Conservation (phyloP, 2,329 filamentous ascomycete genomes). For the Sodiomyces alkalinus region DNA sequence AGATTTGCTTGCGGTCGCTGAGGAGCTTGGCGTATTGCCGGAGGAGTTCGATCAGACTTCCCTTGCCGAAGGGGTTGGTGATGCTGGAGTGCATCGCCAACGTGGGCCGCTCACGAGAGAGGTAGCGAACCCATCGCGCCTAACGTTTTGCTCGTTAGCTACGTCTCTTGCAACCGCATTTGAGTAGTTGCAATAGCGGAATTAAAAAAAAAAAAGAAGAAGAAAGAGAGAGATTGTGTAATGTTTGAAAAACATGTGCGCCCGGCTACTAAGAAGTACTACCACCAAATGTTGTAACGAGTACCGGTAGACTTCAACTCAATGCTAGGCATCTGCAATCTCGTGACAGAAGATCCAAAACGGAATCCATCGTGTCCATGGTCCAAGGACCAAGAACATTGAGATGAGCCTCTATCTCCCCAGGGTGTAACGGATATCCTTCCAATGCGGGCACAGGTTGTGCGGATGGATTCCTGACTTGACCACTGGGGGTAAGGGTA, state of each 20-base stretch:
- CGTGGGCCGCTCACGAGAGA: slow-evolving; percentile 87
- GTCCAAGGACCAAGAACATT: slow-evolving; percentile 49
- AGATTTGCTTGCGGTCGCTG: slow-evolving; percentile 82
- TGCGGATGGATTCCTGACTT: slow-evolving; percentile 76
- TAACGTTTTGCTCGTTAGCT: too few species aligned
- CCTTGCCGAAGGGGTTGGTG: slow-evolving; percentile 94
- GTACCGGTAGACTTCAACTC: slow-evolving; percentile 87
- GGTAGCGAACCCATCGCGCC: slow-evolving; percentile 81
- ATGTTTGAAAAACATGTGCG: slow-evolving; percentile 49
- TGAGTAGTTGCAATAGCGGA: slow-evolving; percentile 11
- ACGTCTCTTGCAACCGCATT: too few species aligned
- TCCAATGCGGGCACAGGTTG: slow-evolving; percentile 48
- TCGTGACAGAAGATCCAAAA: slow-evolving; percentile 74
- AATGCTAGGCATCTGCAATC: slow-evolving; percentile 72
- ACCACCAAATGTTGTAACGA: slow-evolving; percentile 35
- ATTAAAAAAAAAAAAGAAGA: slow-evolving; percentile 4
- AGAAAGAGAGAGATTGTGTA: too few species aligned
- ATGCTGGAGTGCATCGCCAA: slow-evolving; percentile 90
- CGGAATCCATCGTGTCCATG: slow-evolving; percentile 63
- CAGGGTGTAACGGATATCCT: slow-evolving; percentile 97
- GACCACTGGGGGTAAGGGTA: slow-evolving; percentile 42
- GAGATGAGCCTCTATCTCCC: slow-evolving; percentile 75
- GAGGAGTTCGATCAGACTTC: slow-evolving; percentile 79
- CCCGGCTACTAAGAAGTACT: slow-evolving; percentile 97
- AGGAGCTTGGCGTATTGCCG: slow-evolving; percentile 88